Percentiles rank a stretch among this genome's conserved stretches.
Conservation (phyloP, 2,329 filamentous ascomycete genomes). For the Calcarisporium arbuscula region DNA sequence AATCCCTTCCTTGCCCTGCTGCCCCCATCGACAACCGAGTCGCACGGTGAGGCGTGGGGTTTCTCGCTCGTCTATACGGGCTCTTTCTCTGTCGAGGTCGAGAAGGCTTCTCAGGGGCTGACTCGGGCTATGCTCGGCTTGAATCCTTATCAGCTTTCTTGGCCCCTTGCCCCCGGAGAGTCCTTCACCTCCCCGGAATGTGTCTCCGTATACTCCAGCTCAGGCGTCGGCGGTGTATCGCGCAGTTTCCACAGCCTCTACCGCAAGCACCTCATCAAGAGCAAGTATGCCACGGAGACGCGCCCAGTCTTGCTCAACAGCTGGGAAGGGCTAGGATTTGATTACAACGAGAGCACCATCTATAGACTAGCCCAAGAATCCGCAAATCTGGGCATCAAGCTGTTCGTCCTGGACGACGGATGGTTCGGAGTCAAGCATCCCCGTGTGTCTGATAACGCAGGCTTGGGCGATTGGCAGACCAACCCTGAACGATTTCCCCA, state of each 20-base stretch:
- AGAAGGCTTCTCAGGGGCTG: constrained; percentile 55
- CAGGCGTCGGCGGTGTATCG: constrained; percentile 56
- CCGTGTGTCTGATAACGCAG: constrained; percentile 48
- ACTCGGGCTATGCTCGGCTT: constrained; percentile 55
- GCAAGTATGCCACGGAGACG: constrained; percentile 44
- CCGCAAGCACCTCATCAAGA: constrained; percentile 52
- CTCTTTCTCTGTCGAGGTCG: constrained; percentile 55
- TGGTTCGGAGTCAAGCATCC: constrained; percentile 59
- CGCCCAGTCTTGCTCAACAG: constrained; percentile 56
- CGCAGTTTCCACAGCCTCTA: constrained; percentile 56
- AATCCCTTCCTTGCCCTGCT: constrained; percentile 58
- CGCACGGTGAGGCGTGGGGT: constrained; percentile 55
- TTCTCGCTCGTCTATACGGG: constrained; percentile 61
- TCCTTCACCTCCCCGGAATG: constrained; percentile 56
- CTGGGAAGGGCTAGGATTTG: constrained; percentile 57
- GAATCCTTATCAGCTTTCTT: constrained; percentile 55
- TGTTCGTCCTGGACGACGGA: constrained; percentile 61
- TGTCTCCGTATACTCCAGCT: constrained; percentile 53
- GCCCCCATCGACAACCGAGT: constrained; percentile 51
- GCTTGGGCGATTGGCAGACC: constrained; percentile 57
- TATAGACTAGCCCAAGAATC: constrained; percentile 49
- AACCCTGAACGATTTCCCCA: constrained; percentile 54
- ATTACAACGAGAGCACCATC: constrained; percentile 51
- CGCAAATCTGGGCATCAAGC: constrained; percentile 51
- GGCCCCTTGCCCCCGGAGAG: constrained; percentile 48